Evolutionary conservation across 768 basidiomycete species (phyloP), one percentile per base, ranked within the genome.

Genomic region (Boletus eberwhitei): DNA sequence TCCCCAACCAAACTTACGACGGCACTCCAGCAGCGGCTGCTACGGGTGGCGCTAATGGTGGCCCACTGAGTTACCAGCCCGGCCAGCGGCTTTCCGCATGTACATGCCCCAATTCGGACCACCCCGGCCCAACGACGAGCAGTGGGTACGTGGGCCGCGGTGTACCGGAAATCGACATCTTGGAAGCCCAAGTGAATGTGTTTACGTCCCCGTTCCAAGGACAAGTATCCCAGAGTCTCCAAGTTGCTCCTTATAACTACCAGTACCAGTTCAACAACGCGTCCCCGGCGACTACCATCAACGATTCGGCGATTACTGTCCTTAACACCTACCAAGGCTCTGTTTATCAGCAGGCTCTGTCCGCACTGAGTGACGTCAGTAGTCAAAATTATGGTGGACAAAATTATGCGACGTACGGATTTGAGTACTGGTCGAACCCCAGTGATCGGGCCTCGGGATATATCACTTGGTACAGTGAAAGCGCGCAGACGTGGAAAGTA

Each of bases 141-240:
- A 77, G 63, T 37, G 77, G 78, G 50, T 77, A 71, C 29, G 74
- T 73, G 16, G 86, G 86, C 19, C 84, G 95, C 48, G 84, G 84
- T 32, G 90, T 87, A 2, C 95, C 96, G 2, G 96, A 98, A 75
- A 93, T 98, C 61, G 95, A 98, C 71, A 79, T 98, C 55, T 66
- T 96, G 54, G 95, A 98, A 75, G 85, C 92, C 0, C 88, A 93
- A 68, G 73, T 86, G 54, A 75, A 93, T 61, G 61, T 77, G 6
- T 56, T 49, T 52, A 54, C 71, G 8, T 75, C 79, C 61, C 67
- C 72, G 5, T 78, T 81, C 61, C 63, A 73, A 65, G 90, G 82
- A 39, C 75, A 86, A 60, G 88, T 87, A 2, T 92, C 90, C 2
- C 93, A 95, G 72, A 88, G 85, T 61, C 80, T 81, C 65, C 93